These are phyloP conservation scores for Cutaneotrichosporon curvatum DNA, from an alignment of 1,284 basidiomycete genomes.

Conservation along the genomic window DNA sequence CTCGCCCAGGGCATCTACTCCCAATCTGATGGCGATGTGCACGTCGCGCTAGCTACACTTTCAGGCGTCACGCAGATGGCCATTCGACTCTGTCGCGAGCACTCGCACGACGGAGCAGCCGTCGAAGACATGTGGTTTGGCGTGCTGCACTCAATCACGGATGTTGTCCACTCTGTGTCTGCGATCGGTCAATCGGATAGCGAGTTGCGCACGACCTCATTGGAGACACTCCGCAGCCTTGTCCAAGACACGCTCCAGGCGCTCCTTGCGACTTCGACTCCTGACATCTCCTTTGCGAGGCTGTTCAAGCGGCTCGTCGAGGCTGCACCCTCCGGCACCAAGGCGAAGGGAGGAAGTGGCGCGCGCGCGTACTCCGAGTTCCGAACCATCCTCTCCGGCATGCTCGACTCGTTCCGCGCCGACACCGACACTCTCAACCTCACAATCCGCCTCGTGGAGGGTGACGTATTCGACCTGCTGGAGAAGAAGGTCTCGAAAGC, in stretches of 20 bases:
- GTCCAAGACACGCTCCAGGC: conserved; percentile 80
- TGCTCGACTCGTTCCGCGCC: conserved; percentile 87
- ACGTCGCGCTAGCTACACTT: conserved; percentile 45
- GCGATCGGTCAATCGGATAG: conserved; percentile 9
- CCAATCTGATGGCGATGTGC: conserved; percentile 34
- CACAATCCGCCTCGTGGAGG: conserved; percentile 72
- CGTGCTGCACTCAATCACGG: conserved; percentile 71
- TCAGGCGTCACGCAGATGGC: conserved; percentile 46
- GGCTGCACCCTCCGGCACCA: conserved; percentile 22
- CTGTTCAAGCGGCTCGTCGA: conserved; percentile 86
- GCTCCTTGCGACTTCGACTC: conserved; percentile 73
- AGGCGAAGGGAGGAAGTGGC: conserved; percentile 38
- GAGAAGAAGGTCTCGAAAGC: conserved; percentile 46
- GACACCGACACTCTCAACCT: conserved; percentile 88
- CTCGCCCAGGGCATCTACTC: conserved; percentile 51
- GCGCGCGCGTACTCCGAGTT: conserved; percentile 77
- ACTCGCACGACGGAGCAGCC: conserved; percentile 53
- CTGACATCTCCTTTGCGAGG: conserved; percentile 79
- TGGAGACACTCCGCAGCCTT: conserved; percentile 59
- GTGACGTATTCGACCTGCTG: conserved; percentile 72
- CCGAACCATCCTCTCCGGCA: conserved; percentile 78
- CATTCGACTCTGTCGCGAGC: conserved; percentile 61
- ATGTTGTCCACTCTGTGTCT: conserved; percentile 65
- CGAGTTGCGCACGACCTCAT: conserved; percentile 16
- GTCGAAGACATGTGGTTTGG: conserved; percentile 87